Evolutionary conservation across 2,329 filamentous ascomycete species (phyloP).

Genomic region (Cylindrodendrum hubeiense): DNA sequence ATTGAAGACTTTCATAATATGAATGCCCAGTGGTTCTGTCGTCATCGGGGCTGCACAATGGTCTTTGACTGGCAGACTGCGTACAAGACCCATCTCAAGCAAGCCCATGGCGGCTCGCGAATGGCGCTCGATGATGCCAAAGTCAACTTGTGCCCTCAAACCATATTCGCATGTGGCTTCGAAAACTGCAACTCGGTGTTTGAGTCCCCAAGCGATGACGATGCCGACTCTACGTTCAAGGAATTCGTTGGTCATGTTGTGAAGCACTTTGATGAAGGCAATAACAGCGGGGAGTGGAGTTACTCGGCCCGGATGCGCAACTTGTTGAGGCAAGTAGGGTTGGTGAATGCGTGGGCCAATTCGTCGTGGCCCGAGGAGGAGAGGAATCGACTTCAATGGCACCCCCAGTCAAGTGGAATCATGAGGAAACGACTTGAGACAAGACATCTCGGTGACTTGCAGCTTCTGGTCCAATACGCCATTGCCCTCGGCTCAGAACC

Average conservation of each 20-base stretch:
- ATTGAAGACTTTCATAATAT: slow-evolving; percentile 62
- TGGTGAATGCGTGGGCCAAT: slow-evolving; percentile 53
- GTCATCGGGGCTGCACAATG: slow-evolving; percentile 57
- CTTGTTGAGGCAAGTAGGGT: slow-evolving; percentile 55
- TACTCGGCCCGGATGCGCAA: slow-evolving; percentile 60
- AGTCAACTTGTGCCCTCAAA: slow-evolving; percentile 58
- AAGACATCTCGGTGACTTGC: slow-evolving; percentile 56
- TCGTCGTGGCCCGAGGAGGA: slow-evolving; percentile 51
- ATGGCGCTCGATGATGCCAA: slow-evolving; percentile 57
- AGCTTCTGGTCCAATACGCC: slow-evolving; percentile 55
- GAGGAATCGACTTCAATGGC: slow-evolving; percentile 53
- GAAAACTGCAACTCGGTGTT: slow-evolving; percentile 58
- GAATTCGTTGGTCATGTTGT: slow-evolving; percentile 61
- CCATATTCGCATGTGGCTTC: slow-evolving; percentile 63
- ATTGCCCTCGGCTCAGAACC: slow-evolving; percentile 53
- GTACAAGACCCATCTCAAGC: slow-evolving; percentile 61
- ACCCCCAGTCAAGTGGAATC: slow-evolving; percentile 56
- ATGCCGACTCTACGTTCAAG: slow-evolving; percentile 55
- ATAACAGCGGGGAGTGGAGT: slow-evolving; percentile 56
- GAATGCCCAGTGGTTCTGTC: slow-evolving; percentile 61
- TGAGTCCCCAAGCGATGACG: slow-evolving; percentile 55
- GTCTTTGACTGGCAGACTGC: slow-evolving; percentile 62
- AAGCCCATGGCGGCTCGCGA: slow-evolving; percentile 56
- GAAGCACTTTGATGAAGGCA: slow-evolving; percentile 60
- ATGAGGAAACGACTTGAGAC: slow-evolving; percentile 60